Percentiles rank a stretch among this genome's conserved stretches.
Evolutionary conservation across 257 asterid genomes (phyloP).

Genomic region (Solanum ossicruentum): DNA sequence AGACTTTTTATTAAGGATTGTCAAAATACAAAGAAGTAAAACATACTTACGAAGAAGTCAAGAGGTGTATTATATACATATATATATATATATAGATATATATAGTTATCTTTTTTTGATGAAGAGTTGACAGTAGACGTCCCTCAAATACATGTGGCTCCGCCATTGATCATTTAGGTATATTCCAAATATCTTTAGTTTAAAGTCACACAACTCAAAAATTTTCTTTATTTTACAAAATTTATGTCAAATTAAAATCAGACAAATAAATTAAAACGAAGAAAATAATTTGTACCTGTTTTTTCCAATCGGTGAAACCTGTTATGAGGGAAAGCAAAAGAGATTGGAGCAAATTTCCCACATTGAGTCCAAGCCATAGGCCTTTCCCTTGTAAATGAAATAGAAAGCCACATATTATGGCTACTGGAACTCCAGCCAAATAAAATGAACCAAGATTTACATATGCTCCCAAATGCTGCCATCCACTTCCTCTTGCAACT

Average conservation of each 20-base stretch:
- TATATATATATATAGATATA: too few species aligned
- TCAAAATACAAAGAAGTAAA: too few species aligned
- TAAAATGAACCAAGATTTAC: slow-evolving; percentile 43
- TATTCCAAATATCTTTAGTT: too few species aligned
- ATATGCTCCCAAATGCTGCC: slow-evolving; percentile 48
- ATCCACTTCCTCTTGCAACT: slow-evolving; percentile 46
- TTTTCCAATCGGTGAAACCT: slow-evolving; percentile 29
- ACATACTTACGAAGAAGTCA: too few species aligned
- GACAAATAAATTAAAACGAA: not conserved
- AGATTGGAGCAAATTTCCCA: slow-evolving; percentile 30
- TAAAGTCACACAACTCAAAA: too few species aligned
- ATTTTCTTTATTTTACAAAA: not conserved
- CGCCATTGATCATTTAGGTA: too few species aligned
- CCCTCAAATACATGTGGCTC: too few species aligned
- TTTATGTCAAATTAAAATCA: rapidly evolving
- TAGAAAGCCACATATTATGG: slow-evolving; percentile 27
- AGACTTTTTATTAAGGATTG: too few species aligned
- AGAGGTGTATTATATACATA: too few species aligned
- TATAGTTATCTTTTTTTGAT: too few species aligned
- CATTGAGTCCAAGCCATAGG: slow-evolving; percentile 35
- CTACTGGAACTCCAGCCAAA: slow-evolving; percentile 30
- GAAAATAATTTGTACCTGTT: slow-evolving; percentile 10
- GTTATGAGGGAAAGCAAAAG: slow-evolving; percentile 20
- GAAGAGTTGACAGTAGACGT: too few species aligned
- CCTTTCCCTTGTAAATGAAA: slow-evolving; percentile 29